Base-by-base conservation (phyloP, 495 filamentous ascomycete species). In the Schizothecium vesticola region DNA sequence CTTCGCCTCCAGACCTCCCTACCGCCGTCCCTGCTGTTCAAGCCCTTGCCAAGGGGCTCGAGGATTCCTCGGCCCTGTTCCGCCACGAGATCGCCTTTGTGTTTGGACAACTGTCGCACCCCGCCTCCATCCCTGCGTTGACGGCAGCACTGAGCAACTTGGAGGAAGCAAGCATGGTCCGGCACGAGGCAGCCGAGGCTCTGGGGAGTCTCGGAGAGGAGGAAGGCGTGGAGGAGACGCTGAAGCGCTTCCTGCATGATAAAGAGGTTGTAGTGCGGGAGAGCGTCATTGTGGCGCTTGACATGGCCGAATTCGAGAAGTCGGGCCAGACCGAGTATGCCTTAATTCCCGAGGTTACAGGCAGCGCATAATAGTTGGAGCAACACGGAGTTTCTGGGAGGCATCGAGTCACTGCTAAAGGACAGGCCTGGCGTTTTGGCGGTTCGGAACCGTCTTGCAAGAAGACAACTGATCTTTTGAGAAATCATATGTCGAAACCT, bases 221-320 rank as follows among this genome's bases (percentile, higher is more conserved):
- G 73, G 91, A 96, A 63, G 94, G 94, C 12, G 96, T 98, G 26
- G 93, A 97, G 74, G 89, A 91, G 63, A 90, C 87, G 3, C 75
- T 99, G 78, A 91, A 87, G 80, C 85, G 83, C 69, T 98, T 97
- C 80, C 79, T 97, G 61, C 84, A 96, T 72, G 96, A 98, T 77
- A 87, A 90, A 56, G 95, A 97, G 79, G 86, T 91, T 72, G 93
- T 99, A 3, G 95, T 99, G 43, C 86, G 93, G 62, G 95, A 99
- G 73, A 97, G 94, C 75, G 89, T 97, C 31, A 86, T 97, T 71
- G 95, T 99, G 61, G 95, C 95, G 22, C 80, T 99, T 65, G 95
- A 99, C 76, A 99, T 99, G 96, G 95, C 93, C 2, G 93, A 96
- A 76, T 97, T 90, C 75, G 95, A 99, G 85, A 93, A 91, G 85